Base-by-base conservation (phyloP, 2,329 filamentous ascomycete species). In the Fusarium aywerte region DNA sequence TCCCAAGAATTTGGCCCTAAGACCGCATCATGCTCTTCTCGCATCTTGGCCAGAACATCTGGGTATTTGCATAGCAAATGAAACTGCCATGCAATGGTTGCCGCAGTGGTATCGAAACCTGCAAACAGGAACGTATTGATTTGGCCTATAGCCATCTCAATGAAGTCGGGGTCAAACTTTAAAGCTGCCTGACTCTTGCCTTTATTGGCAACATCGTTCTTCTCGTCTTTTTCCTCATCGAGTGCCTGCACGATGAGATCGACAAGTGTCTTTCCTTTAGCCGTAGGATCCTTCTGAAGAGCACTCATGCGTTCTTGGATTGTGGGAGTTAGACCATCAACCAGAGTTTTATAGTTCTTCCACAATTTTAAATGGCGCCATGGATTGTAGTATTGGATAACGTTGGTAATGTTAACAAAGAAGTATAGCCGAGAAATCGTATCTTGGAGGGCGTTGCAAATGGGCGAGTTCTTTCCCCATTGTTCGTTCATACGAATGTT, bases 101-200 rank as follows among this genome's bases (percentile, higher is more conserved):
- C 71, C 0, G 76, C 74, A 1, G 78, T 80, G 4, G 76, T 80
- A 40, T 80, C 79, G 40, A 79, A 75, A 2, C 79, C 79, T 0
- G 76, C 78, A 23, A 80, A 78, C 10, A 80, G 68, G 54, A 80
- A 79, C 5, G 68, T 47, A 21, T 78, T 79, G 18, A 80, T 63
- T 38, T 80, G 78, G 0, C 72, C 67, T 23, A 80, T 63, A 5
- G 77, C 69, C 6, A 69, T 71, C 2, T 76, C 69, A 16, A 67
- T 52, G 13, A 63, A 61, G 16, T 54, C 33, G 11, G 39, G 21
- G 15, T 54, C 38, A 31, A 58, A 32, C 74, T 53, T 45, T 75
- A 78, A 12, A 18, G 25, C 32, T 4, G 20, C 4, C 7, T 45
- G 9, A 3, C 11, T 31, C 27, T n/a, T 55, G 23, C 10, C 9